Percentiles rank a stretch among this genome's conserved stretches.
These are phyloP conservation scores for Phytophthora niederhauseri DNA, from an alignment of 352 stramenopile genomes.

Conservation along the genomic window DNA sequence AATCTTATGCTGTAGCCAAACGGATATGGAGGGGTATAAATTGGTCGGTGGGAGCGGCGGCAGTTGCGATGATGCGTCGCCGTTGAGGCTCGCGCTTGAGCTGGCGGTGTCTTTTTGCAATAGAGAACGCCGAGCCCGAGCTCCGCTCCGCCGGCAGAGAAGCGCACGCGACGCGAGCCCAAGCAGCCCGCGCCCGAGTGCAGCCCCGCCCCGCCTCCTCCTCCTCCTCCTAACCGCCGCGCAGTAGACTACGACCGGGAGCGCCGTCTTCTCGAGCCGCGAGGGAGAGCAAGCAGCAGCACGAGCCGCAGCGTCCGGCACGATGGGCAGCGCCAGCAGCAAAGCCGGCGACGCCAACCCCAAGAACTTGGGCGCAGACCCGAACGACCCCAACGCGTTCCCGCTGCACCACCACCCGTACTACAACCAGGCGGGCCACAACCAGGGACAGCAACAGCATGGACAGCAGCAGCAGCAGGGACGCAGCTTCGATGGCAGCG, in stretches of 20 bases:
- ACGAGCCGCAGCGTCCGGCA: slow-evolving; percentile 6
- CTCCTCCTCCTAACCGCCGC: neutral
- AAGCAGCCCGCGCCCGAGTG: slow-evolving; percentile 5
- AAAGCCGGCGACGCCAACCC: slow-evolving; percentile 84
- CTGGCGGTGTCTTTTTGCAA: slow-evolving; percentile 32
- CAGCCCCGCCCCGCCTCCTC: neutral
- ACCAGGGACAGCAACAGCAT: slow-evolving; percentile 9
- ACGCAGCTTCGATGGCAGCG: slow-evolving; percentile 6
- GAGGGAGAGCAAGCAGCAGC: slow-evolving; percentile 15
- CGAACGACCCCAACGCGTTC: slow-evolving; percentile 53
- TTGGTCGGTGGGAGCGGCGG: neutral
- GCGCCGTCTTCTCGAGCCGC: slow-evolving; percentile 19
- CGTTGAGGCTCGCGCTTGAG: slow-evolving; percentile 28
- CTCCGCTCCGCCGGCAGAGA: slow-evolving; percentile 24
- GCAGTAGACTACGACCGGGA: slow-evolving; percentile 20
- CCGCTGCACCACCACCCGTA: slow-evolving; percentile 77
- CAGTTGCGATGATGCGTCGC: slow-evolving; percentile 25
- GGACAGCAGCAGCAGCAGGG: slow-evolving; percentile 12
- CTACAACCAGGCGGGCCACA: slow-evolving; percentile 40
- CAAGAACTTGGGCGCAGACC: slow-evolving; percentile 73
- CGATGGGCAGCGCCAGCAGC: slow-evolving; percentile 85
- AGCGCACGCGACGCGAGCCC: slow-evolving; percentile 1
- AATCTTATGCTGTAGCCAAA: neutral
- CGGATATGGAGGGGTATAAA: neutral
- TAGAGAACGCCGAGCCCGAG: slow-evolving; percentile 24